Percentiles rank a stretch among this genome's conserved stretches.
Conservation (phyloP, 2,329 filamentous ascomycete species). For the Pyrenophora tritici-repentis region DNA sequence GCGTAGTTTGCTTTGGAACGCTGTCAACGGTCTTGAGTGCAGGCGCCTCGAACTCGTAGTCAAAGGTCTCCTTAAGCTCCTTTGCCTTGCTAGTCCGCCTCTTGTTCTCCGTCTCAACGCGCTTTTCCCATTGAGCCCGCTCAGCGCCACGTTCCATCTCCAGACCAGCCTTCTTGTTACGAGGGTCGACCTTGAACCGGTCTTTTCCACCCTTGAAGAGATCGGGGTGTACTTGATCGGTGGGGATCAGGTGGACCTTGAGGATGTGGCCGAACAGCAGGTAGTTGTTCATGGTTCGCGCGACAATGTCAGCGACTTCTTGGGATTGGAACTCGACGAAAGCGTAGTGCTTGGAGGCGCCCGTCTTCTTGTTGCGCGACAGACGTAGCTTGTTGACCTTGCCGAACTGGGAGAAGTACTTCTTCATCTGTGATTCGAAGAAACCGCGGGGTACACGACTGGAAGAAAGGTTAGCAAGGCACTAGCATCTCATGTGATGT, state of each 20-base stretch:
- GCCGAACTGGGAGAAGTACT: constrained; percentile 94
- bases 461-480: neutral
- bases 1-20: constrained; percentile 34
- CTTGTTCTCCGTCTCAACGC: constrained; percentile 73
- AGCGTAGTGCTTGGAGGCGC: constrained; percentile 88
- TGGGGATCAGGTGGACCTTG: constrained; percentile 79
- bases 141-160: constrained; percentile 74
- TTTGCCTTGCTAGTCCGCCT: constrained; percentile 71
- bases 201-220: constrained; percentile 90
- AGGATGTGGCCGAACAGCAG: constrained; percentile 92
- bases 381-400: constrained; percentile 77
- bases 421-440: constrained; percentile 93
- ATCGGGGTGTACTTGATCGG: constrained; percentile 76
- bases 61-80: constrained; percentile 77
- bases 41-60: constrained; percentile 81
- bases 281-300: constrained; percentile 97
- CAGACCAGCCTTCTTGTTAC: constrained; percentile 82
- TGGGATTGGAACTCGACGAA: constrained; percentile 84
- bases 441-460: constrained; percentile 89
- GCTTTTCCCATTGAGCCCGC: constrained; percentile 77
- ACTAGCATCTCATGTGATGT: neutral
- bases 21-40: constrained; percentile 66
- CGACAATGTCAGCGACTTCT: constrained; percentile 87
- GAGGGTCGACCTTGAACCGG: constrained; percentile 85
- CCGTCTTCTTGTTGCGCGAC: constrained; percentile 89